These are phyloP conservation scores for Orbilia javanica DNA, from an alignment of 2,329 filamentous ascomycete species.

Conservation along the genomic window DNA sequence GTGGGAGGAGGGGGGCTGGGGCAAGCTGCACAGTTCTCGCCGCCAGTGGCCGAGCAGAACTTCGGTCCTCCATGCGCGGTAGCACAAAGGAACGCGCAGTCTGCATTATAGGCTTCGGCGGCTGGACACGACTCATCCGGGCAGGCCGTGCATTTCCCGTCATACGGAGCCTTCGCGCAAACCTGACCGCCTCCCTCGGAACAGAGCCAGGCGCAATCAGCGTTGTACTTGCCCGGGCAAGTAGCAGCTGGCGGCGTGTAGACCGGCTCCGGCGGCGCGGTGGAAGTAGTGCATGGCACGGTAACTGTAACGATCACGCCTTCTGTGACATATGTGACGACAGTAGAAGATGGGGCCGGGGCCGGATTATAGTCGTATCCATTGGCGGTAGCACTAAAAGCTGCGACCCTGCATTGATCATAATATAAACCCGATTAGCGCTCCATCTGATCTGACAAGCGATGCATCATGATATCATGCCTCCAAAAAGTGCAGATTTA, in stretches of 20 bases:
- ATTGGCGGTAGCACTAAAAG: conserved; percentile 14
- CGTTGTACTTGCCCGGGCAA: not conserved
- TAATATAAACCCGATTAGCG: not conserved
- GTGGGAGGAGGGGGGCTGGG: not conserved
- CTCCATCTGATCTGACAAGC: not conserved
- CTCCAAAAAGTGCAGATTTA: not conserved
- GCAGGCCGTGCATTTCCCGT: not conserved
- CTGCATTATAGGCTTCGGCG: not conserved
- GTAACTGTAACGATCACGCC: conserved; percentile 1
- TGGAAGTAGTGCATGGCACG: not conserved
- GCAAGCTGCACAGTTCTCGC: not conserved
- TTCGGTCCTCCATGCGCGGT: not conserved
- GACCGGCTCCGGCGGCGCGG: not conserved
- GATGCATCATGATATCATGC: not conserved
- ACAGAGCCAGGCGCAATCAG: conserved; percentile 12
- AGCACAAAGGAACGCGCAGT: not conserved
- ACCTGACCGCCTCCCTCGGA: not conserved
- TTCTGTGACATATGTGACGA: conserved; percentile 11
- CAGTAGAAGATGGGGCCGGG: conserved; percentile 5
- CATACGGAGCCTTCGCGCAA: not conserved
- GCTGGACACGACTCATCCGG: not conserved
- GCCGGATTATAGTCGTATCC: conserved; percentile 1
- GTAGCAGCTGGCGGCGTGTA: not conserved
- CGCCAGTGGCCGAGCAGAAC: not conserved
- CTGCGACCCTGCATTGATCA: not conserved